phyloP scores from a whole-genome alignment of 1,284 basidiomycete species.

The Rhodotorula sp. region DNA sequence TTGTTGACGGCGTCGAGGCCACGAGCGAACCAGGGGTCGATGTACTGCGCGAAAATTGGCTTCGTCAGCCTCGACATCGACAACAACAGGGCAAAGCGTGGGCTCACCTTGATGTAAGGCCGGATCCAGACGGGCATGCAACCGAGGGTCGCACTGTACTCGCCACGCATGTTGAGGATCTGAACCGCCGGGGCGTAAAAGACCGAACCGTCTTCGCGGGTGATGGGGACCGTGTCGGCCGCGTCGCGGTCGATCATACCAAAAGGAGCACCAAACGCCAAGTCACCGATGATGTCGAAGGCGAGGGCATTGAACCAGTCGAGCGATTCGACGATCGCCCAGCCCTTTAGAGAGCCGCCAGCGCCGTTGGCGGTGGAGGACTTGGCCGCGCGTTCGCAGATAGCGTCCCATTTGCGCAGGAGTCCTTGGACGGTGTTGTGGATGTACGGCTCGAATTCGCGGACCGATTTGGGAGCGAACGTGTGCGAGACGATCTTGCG shows the following conservation, averaged over 20 bases:
- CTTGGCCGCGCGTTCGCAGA: slow-evolving; percentile 57
- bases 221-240: slow-evolving; percentile 42
- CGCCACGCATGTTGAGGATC: slow-evolving; percentile 85
- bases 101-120: slow-evolving; percentile 55
- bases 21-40: slow-evolving; percentile 62
- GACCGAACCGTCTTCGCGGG: slow-evolving; percentile 45
- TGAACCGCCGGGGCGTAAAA: slow-evolving; percentile 73
- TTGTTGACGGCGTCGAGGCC: slow-evolving; percentile 68
- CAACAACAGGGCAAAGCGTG: neutral
- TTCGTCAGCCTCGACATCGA: no score
- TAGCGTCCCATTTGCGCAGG: slow-evolving; percentile 73
- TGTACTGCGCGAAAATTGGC: neutral
- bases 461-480: slow-evolving; percentile 57
- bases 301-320: slow-evolving; percentile 29
- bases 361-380: neutral
- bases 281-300: slow-evolving; percentile 70
- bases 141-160: slow-evolving; percentile 80
- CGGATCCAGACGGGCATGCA: slow-evolving; percentile 70
- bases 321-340: slow-evolving; percentile 40
- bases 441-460: slow-evolving; percentile 67
- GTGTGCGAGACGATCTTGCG: slow-evolving; percentile 43
- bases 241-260: slow-evolving; percentile 69
- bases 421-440: slow-evolving; percentile 48
- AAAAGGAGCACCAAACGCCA: slow-evolving; percentile 79
- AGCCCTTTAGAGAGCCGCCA: slow-evolving; percentile 40